These are phyloP conservation scores for Starmerella lactis-condensi DNA, from an alignment of 805 yeast genomes.

Conservation along the genomic window DNA sequence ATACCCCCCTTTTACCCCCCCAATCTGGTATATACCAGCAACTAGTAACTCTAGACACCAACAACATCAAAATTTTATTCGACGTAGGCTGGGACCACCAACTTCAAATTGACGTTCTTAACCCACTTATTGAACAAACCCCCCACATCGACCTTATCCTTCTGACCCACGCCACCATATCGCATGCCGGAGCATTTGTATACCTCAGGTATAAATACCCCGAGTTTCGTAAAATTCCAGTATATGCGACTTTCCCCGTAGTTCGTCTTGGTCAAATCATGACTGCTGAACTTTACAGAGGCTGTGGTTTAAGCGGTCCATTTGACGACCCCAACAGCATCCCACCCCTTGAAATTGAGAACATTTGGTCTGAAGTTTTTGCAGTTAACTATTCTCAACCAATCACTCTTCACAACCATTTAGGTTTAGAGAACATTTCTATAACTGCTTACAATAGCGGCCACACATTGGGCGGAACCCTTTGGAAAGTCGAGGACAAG, in stretches of 20 bases:
- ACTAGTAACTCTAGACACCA: conserved; percentile 21
- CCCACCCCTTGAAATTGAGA: conserved; percentile 60
- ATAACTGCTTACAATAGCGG: conserved; percentile 82
- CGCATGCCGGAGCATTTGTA: conserved; percentile 64
- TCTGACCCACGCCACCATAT: conserved; percentile 71
- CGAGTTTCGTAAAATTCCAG: conserved; percentile 43
- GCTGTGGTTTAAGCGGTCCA: conserved; percentile 62
- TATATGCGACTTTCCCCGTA: conserved; percentile 80
- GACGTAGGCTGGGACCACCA: conserved; percentile 27
- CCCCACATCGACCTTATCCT: conserved; percentile 46
- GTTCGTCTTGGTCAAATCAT: conserved; percentile 69
- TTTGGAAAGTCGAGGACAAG: conserved; percentile 61
- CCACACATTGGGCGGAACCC: conserved; percentile 80
- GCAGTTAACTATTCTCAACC: conserved; percentile 68
- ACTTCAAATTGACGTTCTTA: conserved; percentile 12
- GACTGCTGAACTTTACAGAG: conserved; percentile 64
- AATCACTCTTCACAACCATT: conserved; percentile 8
- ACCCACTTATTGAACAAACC: conserved; percentile 24
- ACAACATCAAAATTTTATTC: conserved; percentile 20
- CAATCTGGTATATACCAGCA: conserved; percentile 18
- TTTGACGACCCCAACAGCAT: conserved; percentile 28
- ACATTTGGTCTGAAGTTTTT: conserved; percentile 51
- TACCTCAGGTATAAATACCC: conserved; percentile 40
- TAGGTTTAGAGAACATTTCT: conserved; percentile 19
- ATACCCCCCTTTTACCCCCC: no score